Evolutionary conservation across 2,329 filamentous ascomycete genomes (phyloP), one percentile per base, ranked within the genome.

Genomic region (Trichoderma asperellum): DNA sequence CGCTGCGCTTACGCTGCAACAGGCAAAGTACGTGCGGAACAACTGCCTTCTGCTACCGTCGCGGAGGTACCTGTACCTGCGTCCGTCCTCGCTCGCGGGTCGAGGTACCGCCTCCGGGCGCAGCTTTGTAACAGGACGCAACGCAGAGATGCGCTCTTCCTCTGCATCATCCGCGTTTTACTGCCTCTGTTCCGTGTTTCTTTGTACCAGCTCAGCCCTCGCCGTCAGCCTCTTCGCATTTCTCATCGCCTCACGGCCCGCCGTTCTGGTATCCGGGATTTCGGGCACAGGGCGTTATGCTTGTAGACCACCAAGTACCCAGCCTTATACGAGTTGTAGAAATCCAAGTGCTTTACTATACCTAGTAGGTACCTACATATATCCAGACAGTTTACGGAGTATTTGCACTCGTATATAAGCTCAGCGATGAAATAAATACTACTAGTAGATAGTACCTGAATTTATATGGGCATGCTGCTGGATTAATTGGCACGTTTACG

Each of bases 181-280:
- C 37, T 60, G 18, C 29, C 37, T 37, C 14, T 49, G 32, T 35
- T 63, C 47, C 34, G 24, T 14, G 52, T 53, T 21, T 63, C 12
- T 16, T 40, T 40, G 8, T 40, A 12, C 40, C 16, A 43, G 40
- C 34, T 40, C 56, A 24, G n/a, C n/a, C 47, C 47, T 49, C 47
- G 47, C 47, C 10, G 8, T 49, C 47, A 43, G 47, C 47, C 21
- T 24, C 10, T 49, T 21, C 2, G 27, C 27, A 65, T 65, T 66
- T 59, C 53, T 37, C 59, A 52, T 55, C 55, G 63, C 32, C 37
- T 29, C 63, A 29, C 35, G 63, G 32, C 55, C 63, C 63, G 40
- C 63, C n/a, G 55, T 49, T 58, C 63, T 67, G 63, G 63, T 67
- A n/a, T 67, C 55, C 43, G 63, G 63, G 53, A 67, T 49, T 37